Percentiles rank a stretch among this genome's conserved stretches.
Conservation (phyloP, 441 rosid species). For the Iberis amara region DNA sequence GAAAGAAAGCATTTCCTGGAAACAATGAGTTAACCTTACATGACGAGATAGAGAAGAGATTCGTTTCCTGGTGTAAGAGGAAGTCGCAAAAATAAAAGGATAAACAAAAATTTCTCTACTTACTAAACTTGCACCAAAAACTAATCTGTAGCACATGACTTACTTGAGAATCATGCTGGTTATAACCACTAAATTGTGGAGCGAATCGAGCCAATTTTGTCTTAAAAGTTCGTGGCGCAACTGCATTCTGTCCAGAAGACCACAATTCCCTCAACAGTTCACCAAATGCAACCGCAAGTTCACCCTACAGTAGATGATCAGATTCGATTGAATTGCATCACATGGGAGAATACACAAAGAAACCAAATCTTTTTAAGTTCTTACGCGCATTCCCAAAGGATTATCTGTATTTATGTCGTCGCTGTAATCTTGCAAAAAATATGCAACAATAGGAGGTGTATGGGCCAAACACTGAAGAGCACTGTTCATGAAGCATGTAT, state of each 20-base stretch:
- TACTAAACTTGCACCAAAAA: too few species aligned
- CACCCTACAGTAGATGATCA: constrained; percentile 53
- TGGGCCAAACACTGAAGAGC: constrained; percentile 67
- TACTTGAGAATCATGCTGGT: constrained; percentile 80
- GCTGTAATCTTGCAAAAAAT: constrained; percentile 54
- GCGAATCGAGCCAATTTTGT: constrained; percentile 71
- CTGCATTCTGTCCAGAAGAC: constrained; percentile 52
- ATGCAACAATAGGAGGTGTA: constrained; percentile 54
- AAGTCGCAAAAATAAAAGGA: too few species aligned
- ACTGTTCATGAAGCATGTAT: constrained; percentile 76
- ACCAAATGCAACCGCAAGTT: constrained; percentile 68
- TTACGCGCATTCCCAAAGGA: constrained; percentile 66
- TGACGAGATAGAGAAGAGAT: not conserved
- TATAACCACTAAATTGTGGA: constrained; percentile 74
- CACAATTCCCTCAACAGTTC: constrained; percentile 54
- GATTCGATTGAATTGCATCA: constrained; percentile 4
- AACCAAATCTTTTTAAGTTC: constrained; percentile 16
- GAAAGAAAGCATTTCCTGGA: constrained; percentile 59
- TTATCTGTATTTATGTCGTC: constrained; percentile 52
- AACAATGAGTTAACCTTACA: constrained; percentile 12
- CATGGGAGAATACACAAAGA: too few species aligned
- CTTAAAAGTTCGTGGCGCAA: constrained; percentile 61
- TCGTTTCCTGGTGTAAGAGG: too few species aligned
- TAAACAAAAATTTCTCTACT: too few species aligned
- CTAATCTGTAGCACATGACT: constrained; percentile 22